Base-by-base conservation (phyloP, 2,329 filamentous ascomycete genomes). In the Malbranchea zuffiana region DNA sequence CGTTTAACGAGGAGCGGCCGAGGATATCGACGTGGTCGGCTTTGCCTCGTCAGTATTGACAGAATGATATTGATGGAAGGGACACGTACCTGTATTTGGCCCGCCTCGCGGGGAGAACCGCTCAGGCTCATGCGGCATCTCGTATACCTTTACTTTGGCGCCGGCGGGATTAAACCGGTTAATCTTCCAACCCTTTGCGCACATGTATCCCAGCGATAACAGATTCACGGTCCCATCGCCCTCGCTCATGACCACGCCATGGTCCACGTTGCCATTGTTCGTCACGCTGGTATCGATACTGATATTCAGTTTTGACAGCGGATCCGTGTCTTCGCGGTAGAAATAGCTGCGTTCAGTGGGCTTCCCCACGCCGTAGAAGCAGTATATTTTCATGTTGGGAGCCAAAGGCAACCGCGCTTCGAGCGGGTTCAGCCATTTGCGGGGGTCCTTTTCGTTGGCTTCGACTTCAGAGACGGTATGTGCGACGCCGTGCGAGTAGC, bases 1-100 rank as follows among this genome's bases (percentile, higher is more conserved):
- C 90, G 52, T 98, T 98, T 17, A 98, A 68, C 20, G 77, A 85
- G 47, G 86, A 78, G 19, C 90, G 69, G 1, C 90, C 90, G 2
- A 98, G 69, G 41, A 98, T 98, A 55, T 98, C 90, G 34, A 98
- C 90, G 54, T 98, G 90, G 54, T 98, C 90, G 10, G 86, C 87
- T 43, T 72, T 77, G 20, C n/a, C 27, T 42, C 24, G 12, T 27
- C 21, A 27, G 15, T 8, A 12, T 21, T 16, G 15, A 8, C 10
- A 25, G 12, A 15, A 26, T 11, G 12, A 27, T 6, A 10, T 4
- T 11, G n/a, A 27, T 11, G 12, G 6, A 15, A 29, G 11, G 6
- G 10, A 33, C 20, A 54, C 56, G 41, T 59, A 72, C 68, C 72
- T 23, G 75, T 79, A 47, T 78, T 79, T 0, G 75, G 75, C 0